phyloP scores from a whole-genome alignment of 495 filamentous ascomycete species.

The Xylaria venustula region DNA sequence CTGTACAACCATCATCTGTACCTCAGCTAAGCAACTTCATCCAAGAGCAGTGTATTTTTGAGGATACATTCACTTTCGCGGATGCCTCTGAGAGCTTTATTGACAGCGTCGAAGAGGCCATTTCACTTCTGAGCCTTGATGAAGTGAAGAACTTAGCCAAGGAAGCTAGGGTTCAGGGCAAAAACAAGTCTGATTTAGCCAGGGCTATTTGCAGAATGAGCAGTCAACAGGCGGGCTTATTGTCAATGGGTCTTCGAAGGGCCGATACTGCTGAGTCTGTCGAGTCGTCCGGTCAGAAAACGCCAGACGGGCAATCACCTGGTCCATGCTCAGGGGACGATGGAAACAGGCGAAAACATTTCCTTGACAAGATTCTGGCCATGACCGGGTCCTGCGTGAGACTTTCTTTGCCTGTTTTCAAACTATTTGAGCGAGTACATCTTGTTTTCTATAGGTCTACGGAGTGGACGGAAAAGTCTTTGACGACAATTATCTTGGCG shows the following conservation, averaged over 20 bases:
- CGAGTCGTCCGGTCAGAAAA: conserved; percentile 22
- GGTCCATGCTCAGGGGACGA: conserved; percentile 21
- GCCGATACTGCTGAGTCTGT: conserved; percentile 47
- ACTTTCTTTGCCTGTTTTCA: conserved; percentile 69
- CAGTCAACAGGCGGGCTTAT: conserved; percentile 68
- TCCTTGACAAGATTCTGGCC: conserved; percentile 68
- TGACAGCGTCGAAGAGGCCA: conserved; percentile 80
- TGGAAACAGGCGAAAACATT: conserved; percentile 42
- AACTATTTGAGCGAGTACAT: conserved; percentile 90
- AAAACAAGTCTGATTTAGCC: conserved; percentile 82
- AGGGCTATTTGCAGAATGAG: conserved; percentile 68
- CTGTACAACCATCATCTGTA: background rate
- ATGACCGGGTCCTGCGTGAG: conserved; percentile 81
- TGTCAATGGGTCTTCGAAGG: conserved; percentile 56
- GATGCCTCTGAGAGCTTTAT: conserved; percentile 72
- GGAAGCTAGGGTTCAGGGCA: conserved; percentile 82
- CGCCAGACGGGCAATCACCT: conserved; percentile 17
- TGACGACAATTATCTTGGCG: conserved; percentile 92
- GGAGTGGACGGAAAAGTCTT: conserved; percentile 95
- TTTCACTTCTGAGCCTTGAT: conserved; percentile 74
- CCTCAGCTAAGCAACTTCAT: background rate
- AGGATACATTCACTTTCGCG: conserved; percentile 67
- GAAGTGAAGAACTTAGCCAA: conserved; percentile 85
- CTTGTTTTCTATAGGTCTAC: conserved; percentile 95
- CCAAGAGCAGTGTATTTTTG: conserved; percentile 46